Percentiles rank a stretch among this genome's conserved stretches.
phyloP scores from a whole-genome alignment of 2,329 filamentous ascomycete genomes.

The Cladosporium sp. region DNA sequence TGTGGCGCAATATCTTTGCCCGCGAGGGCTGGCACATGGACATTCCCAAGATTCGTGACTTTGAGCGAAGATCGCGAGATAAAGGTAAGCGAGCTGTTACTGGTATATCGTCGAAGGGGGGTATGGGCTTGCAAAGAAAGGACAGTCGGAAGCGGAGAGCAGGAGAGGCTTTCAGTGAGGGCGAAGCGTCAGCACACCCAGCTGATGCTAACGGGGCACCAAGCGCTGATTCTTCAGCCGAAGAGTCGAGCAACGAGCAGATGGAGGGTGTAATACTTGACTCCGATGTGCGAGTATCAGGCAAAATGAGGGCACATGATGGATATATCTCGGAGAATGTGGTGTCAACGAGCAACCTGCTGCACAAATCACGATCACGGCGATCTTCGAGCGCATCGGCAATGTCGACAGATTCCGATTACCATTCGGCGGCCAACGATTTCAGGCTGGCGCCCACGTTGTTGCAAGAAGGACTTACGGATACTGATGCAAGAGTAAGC shows the following conservation, averaged over 20 bases:
- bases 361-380: conserved; percentile 4
- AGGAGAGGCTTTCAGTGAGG: conserved; percentile 36
- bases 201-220: conserved; percentile 19
- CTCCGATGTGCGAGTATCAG: neutral
- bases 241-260: conserved; percentile 13
- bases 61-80: conserved; percentile 13
- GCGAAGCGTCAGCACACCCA: conserved; percentile 22
- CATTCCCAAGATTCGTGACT: conserved; percentile 31
- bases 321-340: neutral
- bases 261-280: conserved; percentile 19
- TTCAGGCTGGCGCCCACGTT: conserved; percentile 14
- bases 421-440: conserved; percentile 4
- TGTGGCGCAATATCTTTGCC: conserved; percentile 84
- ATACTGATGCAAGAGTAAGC: conserved; percentile 64
- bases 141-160: conserved; percentile 34
- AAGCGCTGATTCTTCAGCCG: conserved; percentile 14
- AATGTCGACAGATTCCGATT: conserved; percentile 16
- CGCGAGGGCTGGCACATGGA: conserved; percentile 73
- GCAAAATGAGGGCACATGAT: neutral
- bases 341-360: neutral
- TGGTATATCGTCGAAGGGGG: conserved; percentile 33
- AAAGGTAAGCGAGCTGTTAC: neutral
- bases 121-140: conserved; percentile 22
- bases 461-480: neutral
- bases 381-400: conserved; percentile 16